Base-by-base conservation (phyloP, 176 grass and related monocot species). In the Eremochloa ophiuroides region DNA sequence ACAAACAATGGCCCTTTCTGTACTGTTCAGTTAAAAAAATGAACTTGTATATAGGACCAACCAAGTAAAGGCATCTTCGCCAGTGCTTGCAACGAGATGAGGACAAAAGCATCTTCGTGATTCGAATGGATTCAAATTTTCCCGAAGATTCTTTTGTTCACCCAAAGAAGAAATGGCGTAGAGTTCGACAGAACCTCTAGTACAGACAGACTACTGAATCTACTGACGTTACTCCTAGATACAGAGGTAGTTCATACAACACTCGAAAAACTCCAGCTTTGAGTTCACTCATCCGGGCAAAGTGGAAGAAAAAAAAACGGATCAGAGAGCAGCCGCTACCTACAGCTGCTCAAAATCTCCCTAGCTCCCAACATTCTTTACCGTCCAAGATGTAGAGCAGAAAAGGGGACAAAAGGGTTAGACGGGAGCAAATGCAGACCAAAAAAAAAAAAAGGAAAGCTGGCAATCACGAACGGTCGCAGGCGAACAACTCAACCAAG, bases 111-210 rank as follows among this genome's bases (percentile, higher is more conserved):
- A 51, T 78, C 41, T 43, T 26, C n/a, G 5, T 0, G 17, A 34
- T 31, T 82, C 61, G 74, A 74, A 66, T 66, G 5, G 28, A 39
- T 73, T 83, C 46, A 79, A 78, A 38, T 38, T 74, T 66, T 48
- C 18, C 18, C 0, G 7, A 35, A 58, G 13, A 77, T 13, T 60
- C 22, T 56, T 55, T 10, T 0, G 20, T 55, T 55, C 15, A 43
- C 41, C 41, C 41, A 46, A 47, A 16, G 3, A 18, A 50, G 1
- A 18, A 51, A 51, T 47, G 44, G 44, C 14, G 4, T 17, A 17
- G 15, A 47, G 17, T 17, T 5, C 4, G 6, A 53, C 20, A 53
- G 50, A n/a, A 9, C 20, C 0, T 53, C 18, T 53, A 22, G 48
- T 53, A 53, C 18, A 20, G 18, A 53, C 18, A 20, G 18, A 22